Evolutionary conservation across 2,329 filamentous ascomycete species (phyloP), one percentile per base, ranked within the genome.

Genomic region (Allantophomopsis lycopodina): DNA sequence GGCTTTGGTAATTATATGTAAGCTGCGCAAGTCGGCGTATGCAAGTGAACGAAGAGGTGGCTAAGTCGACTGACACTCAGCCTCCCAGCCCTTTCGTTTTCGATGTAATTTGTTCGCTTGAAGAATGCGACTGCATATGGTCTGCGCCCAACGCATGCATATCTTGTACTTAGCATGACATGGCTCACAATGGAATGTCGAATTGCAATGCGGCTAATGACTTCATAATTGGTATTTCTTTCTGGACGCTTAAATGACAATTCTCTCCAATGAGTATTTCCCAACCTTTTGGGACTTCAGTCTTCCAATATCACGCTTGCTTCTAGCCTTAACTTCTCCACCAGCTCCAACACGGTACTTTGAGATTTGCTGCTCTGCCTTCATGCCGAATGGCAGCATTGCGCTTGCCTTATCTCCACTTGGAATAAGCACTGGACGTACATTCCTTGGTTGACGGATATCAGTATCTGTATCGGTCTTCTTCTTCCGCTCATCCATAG

Each of bases 191-290:
- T n/a, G n/a, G n/a, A n/a, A n/a, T 28, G 11, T 28, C 23, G 5
- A 12, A 28, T 28, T 28, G 23, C 23, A 28, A 12, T 28, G 23
- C 11, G 23, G 23, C 23, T 28, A 8, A 28, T 28, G 23, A 28
- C 23, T 28, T 28, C 23, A 28, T 28, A 20, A 28, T 28, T 28
- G 23, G 23, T 28, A 28, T 28, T 28, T 28, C 23, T 28, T 28
- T 28, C 23, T 28, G 8, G 23, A 28, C 32, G 32, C 32, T 34
- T 68, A 85, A 51, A 86, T 64, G 39, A 71, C 60, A 50, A 94
- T 77, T 60, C 76, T 75, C 63, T 94, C 86, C 48, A 89, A 70
- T 36, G 83, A 85, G 62, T 95, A 94, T 48, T 79, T 76, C 41
- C 82, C 83, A 45, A 88, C 80, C 55, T 79, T 79, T 62, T 83